Conservation (phyloP, 192 early-diverging fungal genomes). For the Jimgerdemannia flammicorona region DNA sequence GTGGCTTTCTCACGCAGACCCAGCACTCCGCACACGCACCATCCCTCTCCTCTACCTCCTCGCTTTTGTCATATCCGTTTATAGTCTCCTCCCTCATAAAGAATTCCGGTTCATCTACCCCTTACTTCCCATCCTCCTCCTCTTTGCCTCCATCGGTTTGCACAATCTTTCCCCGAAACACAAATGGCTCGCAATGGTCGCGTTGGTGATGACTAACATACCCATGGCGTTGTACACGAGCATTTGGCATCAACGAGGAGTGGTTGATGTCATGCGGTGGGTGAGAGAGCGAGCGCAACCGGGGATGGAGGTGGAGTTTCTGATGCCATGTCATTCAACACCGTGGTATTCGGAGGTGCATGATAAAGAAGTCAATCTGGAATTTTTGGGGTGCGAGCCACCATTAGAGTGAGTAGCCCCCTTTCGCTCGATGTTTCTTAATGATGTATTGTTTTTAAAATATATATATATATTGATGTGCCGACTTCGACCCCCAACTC, state of each 20-base stretch:
- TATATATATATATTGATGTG: too few relatives aligned
- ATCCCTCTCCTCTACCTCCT: constrained; percentile 33
- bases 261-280: constrained; percentile 80
- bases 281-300: constrained; percentile 47
- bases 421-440: background rate
- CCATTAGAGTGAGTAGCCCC: constrained; percentile 44
- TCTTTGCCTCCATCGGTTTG: constrained; percentile 43
- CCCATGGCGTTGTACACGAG: constrained; percentile 67
- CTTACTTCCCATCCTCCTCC: constrained; percentile 63
- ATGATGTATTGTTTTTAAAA: background rate
- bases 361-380: constrained; percentile 54
- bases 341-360: constrained; percentile 90
- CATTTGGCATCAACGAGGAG: constrained; percentile 88
- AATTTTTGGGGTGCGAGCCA: constrained; percentile 91
- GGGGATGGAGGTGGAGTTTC: constrained; percentile 55
- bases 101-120: constrained; percentile 95
- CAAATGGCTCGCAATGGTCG: constrained; percentile 16
- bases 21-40: constrained; percentile 3
- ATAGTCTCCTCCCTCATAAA: constrained; percentile 83
- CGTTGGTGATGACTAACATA: constrained; percentile 64
- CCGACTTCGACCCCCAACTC: background rate
- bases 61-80: constrained; percentile 51
- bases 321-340: constrained; percentile 98
- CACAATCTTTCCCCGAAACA: constrained; percentile 11
- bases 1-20: constrained; percentile 19